Evolutionary conservation across 169 alveolate genomes (phyloP), one percentile per base, ranked within the genome.

Genomic region (Amoebophrya sp.): DNA sequence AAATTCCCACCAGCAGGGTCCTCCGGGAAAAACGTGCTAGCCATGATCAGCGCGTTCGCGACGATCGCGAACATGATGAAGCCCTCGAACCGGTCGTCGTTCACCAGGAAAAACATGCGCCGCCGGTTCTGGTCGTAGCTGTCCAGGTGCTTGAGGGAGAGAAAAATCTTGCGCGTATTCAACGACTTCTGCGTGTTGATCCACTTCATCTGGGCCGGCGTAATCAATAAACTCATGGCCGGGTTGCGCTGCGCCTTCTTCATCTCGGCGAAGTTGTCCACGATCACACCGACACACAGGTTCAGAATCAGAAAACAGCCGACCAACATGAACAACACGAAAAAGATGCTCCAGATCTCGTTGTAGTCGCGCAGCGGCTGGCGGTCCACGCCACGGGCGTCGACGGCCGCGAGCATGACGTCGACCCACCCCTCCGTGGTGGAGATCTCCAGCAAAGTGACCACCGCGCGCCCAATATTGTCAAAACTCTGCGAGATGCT

Each of bases 401-500:
- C 96, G 15, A 93, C 69, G 20, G 48, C 48, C 20, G 92, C 50
- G 45, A 69, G 89, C 97, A 95, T 95, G 1, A 93, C 91, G 40
- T 90, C 92, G 20, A 92, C 92, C 96, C 97, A 95, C 7, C 95
- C 96, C 88, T 94, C 96, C 4, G 95, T 94, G 16, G 95, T 93
- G 41, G 95, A 88, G 88, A 95, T 92, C 69, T 91, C 91, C 89
- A 94, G 94, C 38, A 94, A 48, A 40, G 94, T 93, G n/a, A 93
- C 40, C 43, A 93, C 89, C 20, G 96, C 94, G 67, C 88, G 67
- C n/a, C 88, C 45, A 0, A 94, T 91, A 91, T 94, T 92, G 89
- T 95, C 97, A 70, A 93, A 95, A 88, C 94, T 93, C 29, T 90
- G 78, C 20, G 20, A 7, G 48, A 42, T 42, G 48, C 48, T 4